phyloP scores from a whole-genome alignment of 176 grass and related monocot genomes.

The Oryza officinalis region DNA sequence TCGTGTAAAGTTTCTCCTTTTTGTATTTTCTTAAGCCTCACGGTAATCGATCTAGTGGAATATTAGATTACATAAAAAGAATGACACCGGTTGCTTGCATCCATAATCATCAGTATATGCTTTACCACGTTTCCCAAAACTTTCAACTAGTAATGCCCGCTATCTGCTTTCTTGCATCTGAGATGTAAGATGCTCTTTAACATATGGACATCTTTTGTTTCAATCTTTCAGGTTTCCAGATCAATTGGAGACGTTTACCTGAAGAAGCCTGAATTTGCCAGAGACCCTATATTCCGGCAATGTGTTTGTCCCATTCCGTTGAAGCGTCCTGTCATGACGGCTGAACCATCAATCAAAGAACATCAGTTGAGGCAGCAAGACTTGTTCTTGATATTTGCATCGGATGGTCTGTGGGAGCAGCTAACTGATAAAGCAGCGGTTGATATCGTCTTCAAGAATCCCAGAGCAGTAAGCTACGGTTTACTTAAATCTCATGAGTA shows the following conservation, averaged over 20 bases:
- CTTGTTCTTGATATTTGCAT: slow-evolving; percentile 60
- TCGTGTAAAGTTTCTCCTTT: not conserved
- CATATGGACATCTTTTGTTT: not conserved
- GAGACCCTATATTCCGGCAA: slow-evolving; percentile 45
- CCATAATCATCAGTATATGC: not conserved
- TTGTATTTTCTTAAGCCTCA: slow-evolving; percentile 21
- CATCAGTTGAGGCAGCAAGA: slow-evolving; percentile 49
- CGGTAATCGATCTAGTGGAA: slow-evolving; percentile 3
- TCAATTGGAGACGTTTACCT: slow-evolving; percentile 62
- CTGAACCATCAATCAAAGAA: slow-evolving; percentile 55
- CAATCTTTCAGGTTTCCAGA: slow-evolving; percentile 53
- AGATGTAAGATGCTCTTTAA: not conserved
- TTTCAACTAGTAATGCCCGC: not conserved
- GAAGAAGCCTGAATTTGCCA: slow-evolving; percentile 50
- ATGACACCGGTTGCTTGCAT: not conserved
- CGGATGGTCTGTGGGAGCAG: slow-evolving; percentile 66
- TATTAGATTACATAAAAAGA: not conserved
- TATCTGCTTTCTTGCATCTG: not conserved
- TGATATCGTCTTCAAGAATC: slow-evolving; percentile 58
- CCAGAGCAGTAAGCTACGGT: slow-evolving; percentile 38
- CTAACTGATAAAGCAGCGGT: slow-evolving; percentile 48
- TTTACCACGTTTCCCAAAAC: slow-evolving; percentile 7
- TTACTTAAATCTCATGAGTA: not conserved
- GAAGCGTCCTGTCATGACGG: slow-evolving; percentile 45
- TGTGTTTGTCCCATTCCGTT: slow-evolving; percentile 29